Percentiles rank a stretch among this genome's conserved stretches.
Conservation (phyloP, 352 stramenopile species). For the Pythium aristosporum region DNA sequence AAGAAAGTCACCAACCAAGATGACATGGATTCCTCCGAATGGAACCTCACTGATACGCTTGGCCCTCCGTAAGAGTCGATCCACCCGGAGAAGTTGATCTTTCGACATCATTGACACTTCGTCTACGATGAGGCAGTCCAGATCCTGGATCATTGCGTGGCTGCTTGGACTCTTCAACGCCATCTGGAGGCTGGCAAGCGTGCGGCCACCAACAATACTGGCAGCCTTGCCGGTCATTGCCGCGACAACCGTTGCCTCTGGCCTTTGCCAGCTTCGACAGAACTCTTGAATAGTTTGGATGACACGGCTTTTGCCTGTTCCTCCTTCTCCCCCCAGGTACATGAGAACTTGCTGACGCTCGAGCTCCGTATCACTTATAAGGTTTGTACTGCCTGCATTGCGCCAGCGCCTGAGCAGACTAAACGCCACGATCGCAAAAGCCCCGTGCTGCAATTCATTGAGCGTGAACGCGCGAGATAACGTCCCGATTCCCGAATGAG, state of each 20-base stretch:
- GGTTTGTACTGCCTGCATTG: background rate
- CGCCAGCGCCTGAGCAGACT: background rate
- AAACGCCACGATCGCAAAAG: constrained; percentile 7
- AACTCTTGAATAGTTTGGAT: constrained; percentile 14
- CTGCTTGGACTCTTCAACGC: background rate
- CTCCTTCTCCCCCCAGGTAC: constrained; percentile 5
- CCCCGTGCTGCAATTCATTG: constrained; percentile 15
- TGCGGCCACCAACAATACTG: constrained; percentile 16
- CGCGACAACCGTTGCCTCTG: background rate
- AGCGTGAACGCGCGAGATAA: constrained; percentile 11
- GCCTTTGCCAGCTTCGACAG: background rate
- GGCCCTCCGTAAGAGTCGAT: background rate
- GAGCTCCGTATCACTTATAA: too few relatives aligned
- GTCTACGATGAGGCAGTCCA: constrained; percentile 25
- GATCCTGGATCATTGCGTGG: constrained; percentile 8
- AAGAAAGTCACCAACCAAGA: constrained; percentile 11
- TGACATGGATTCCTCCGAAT: constrained; percentile 11
- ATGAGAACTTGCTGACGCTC: too few relatives aligned
- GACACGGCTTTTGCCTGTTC: constrained; percentile 12
- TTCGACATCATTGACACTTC: constrained; percentile 30
- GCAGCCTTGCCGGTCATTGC: constrained; percentile 24
- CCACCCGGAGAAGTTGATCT: constrained; percentile 7
- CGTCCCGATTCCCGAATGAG: background rate
- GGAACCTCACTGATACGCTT: constrained; percentile 4
- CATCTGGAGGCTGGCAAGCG: constrained; percentile 11